phyloP scores from a whole-genome alignment of 352 stramenopile genomes.

The Phytopythium mirpurense region DNA sequence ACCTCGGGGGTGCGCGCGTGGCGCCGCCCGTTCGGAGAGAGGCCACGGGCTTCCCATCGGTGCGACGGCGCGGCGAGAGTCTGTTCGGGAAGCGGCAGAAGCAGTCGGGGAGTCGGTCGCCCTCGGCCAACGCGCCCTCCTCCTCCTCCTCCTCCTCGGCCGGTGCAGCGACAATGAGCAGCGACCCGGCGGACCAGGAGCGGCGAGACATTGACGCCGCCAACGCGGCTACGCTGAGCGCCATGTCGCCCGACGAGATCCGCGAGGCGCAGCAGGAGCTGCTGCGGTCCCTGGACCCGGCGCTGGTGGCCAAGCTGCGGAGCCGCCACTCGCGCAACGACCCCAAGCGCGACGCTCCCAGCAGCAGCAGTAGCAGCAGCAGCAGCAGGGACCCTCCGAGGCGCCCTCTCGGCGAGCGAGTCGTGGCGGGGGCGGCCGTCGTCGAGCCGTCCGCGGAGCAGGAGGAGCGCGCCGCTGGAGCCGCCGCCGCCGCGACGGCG shows the following conservation, averaged over 20 bases:
- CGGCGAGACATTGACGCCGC: constrained; percentile 49
- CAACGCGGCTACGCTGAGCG: constrained; percentile 42
- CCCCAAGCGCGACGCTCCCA: no score
- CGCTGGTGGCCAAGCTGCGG: constrained; percentile 66
- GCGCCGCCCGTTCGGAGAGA: constrained; percentile 15
- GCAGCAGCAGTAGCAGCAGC: no score
- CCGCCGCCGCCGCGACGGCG: neutral
- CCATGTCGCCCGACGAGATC: constrained; percentile 72
- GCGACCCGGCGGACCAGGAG: constrained; percentile 23
- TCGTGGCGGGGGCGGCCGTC: constrained; percentile 12
- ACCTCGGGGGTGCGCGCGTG: constrained; percentile 28
- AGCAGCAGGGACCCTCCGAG: neutral
- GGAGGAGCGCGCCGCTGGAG: constrained; percentile 5
- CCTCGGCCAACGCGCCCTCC: no score
- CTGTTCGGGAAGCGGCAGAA: constrained; percentile 61
- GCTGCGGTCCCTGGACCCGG: constrained; percentile 46
- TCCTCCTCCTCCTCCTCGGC: constrained; percentile 6
- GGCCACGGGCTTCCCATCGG: constrained; percentile 52
- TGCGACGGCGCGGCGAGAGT: constrained; percentile 49
- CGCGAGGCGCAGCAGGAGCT: constrained; percentile 66
- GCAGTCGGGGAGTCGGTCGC: neutral
- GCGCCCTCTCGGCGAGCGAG: constrained; percentile 11
- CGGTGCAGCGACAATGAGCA: neutral
- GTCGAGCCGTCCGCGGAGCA: constrained; percentile 11
- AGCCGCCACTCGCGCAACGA: no score